phyloP scores from a whole-genome alignment of 176 grass and related monocot genomes.

The Tuctoria greenei region DNA sequence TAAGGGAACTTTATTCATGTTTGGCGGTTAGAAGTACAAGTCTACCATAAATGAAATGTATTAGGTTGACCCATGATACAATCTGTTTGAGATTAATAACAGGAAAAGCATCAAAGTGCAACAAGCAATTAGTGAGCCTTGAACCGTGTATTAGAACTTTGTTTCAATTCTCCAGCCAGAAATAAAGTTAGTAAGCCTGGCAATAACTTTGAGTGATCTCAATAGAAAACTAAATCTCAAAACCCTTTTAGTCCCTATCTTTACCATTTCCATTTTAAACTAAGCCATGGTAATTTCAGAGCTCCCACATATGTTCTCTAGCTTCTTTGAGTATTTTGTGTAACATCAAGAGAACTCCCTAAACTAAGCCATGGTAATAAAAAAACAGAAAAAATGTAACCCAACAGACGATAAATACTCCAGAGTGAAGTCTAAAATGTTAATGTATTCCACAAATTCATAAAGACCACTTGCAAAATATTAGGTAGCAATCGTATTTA shows the following conservation, averaged over 20 bases:
- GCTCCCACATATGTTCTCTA: not conserved
- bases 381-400: not conserved
- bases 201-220: not conserved
- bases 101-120: constrained; percentile 13
- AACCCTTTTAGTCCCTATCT: not conserved
- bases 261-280: not conserved
- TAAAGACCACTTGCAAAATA: not conserved
- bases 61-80: not conserved
- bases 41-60: not conserved
- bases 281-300: not conserved
- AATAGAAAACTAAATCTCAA: constrained; percentile 5
- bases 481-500: constrained; percentile 5
- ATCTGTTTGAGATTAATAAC: not conserved
- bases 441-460: constrained; percentile 1
- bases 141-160: not conserved
- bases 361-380: not conserved
- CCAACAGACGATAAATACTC: constrained; percentile 2
- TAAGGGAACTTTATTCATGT: constrained; percentile 6
- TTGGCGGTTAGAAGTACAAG: not conserved
- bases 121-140: not conserved
- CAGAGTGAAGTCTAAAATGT: not conserved
- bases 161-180: constrained; percentile 13
- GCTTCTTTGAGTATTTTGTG: not conserved
- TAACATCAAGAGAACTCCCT: not conserved
- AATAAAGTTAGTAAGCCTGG: not conserved